Evolutionary conservation across 768 basidiomycete genomes (phyloP).

Genomic region (Cantharellus anzutake): DNA sequence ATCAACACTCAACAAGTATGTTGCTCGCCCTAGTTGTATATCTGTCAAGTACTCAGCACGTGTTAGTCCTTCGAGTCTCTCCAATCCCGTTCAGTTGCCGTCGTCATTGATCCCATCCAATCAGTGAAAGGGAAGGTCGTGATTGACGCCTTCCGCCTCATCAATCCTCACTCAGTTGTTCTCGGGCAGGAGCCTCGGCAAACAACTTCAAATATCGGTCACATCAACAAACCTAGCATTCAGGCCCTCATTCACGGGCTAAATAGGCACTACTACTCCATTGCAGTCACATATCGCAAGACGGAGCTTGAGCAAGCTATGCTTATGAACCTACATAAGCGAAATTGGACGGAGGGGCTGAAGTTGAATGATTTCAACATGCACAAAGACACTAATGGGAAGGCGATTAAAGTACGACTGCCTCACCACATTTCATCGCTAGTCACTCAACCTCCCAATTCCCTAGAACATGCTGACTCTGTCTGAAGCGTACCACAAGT

Average conservation of each 20-base stretch:
- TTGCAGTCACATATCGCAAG: conserved; percentile 95
- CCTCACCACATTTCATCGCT: conserved; percentile 3
- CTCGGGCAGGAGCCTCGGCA: conserved; percentile 89
- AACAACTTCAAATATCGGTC: conserved; percentile 95
- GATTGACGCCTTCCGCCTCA: conserved; percentile 95
- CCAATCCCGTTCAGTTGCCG: conserved; percentile 83
- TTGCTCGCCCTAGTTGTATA: not conserved
- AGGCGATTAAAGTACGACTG: conserved; percentile 69
- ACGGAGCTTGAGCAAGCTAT: conserved; percentile 96
- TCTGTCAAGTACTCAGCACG: not conserved
- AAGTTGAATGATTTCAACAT: conserved; percentile 76
- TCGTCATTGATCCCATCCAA: conserved; percentile 96
- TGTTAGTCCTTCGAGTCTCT: conserved; percentile 87
- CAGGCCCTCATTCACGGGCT: conserved; percentile 95
- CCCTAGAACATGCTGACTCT: conserved; percentile 77
- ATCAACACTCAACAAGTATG: conserved; percentile 94
- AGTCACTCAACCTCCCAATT: not conserved
- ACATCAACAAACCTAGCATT: conserved; percentile 98
- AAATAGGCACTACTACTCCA: conserved; percentile 95
- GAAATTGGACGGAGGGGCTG: conserved; percentile 97
- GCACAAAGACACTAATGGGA: conserved; percentile 80
- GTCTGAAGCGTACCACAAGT: conserved; percentile 91
- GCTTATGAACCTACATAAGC: conserved; percentile 97
- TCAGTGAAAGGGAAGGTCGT: conserved; percentile 98
- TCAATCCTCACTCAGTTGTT: conserved; percentile 78